These are phyloP conservation scores for Scheffersomyces coipomensis DNA, from an alignment of 805 yeast genomes.

Conservation along the genomic window DNA sequence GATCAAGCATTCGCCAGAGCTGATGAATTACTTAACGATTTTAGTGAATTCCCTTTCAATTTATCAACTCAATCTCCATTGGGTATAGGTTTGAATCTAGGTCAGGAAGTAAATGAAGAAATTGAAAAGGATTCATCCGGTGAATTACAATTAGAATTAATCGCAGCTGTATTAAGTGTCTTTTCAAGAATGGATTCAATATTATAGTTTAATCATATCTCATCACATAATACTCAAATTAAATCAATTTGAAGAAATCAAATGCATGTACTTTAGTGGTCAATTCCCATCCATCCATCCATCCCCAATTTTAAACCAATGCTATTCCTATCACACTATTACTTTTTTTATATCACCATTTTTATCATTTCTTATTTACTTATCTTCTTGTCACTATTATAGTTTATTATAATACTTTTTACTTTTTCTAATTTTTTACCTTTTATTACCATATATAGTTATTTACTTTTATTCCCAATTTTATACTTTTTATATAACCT, in stretches of 20 bases:
- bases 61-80: slow-evolving; percentile 53
- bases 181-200: slow-evolving; percentile 92
- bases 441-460: too few relatives aligned
- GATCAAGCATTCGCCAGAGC: slow-evolving; percentile 92
- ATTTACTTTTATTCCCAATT: too few relatives aligned
- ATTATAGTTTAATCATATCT: slow-evolving; percentile 38
- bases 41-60: slow-evolving; percentile 80
- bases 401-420: too few relatives aligned
- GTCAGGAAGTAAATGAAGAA: slow-evolving; percentile 53
- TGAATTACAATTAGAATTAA: slow-evolving; percentile 77
- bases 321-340: not conserved
- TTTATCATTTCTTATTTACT: too few relatives aligned
- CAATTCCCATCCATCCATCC: too few relatives aligned
- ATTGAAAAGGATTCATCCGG: slow-evolving; percentile 45
- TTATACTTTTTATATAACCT: too few relatives aligned
- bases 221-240: too few relatives aligned
- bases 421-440: too few relatives aligned
- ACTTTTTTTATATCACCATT: not conserved
- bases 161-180: slow-evolving; percentile 89
- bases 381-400: too few relatives aligned
- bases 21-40: slow-evolving; percentile 84
- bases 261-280: too few relatives aligned
- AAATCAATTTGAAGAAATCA: too few relatives aligned
- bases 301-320: too few relatives aligned
- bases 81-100: slow-evolving; percentile 72